These are phyloP conservation scores for Cordyceps militaris DNA, from an alignment of 2,329 filamentous ascomycete genomes.

Conservation along the genomic window DNA sequence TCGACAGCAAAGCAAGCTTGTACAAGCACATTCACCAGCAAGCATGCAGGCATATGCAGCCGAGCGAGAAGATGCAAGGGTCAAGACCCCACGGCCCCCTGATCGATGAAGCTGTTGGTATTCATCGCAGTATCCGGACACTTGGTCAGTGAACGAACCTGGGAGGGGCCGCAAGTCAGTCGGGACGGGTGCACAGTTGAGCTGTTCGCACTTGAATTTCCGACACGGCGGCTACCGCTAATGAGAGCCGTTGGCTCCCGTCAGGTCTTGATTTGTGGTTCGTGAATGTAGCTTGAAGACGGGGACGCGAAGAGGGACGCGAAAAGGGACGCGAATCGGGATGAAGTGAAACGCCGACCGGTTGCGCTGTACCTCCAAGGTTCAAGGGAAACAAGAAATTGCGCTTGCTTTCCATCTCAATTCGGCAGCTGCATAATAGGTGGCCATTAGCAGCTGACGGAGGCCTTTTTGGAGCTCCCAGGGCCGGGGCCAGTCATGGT, in stretches of 20 bases:
- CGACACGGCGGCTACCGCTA: background rate
- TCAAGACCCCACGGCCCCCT: background rate
- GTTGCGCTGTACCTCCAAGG: background rate
- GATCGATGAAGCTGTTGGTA: background rate
- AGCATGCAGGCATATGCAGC: background rate
- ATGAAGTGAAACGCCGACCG: background rate
- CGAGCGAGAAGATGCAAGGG: background rate
- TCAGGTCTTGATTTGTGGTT: background rate
- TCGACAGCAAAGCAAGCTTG: constrained; percentile 9
- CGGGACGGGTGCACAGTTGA: background rate
- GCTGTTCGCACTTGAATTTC: background rate
- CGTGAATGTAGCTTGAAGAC: background rate
- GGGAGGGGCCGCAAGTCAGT: background rate
- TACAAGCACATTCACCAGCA: background rate
- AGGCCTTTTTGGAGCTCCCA: background rate
- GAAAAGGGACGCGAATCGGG: background rate
- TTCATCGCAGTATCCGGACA: background rate
- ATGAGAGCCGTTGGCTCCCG: background rate
- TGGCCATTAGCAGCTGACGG: background rate
- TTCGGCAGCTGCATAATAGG: background rate
- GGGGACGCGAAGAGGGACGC: background rate
- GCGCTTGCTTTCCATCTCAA: background rate
- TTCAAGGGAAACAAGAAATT: background rate
- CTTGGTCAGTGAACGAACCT: background rate
- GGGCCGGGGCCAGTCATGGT: background rate